These are phyloP conservation scores for Debaryomyces sp. DNA, from an alignment of 1,139 yeast species.

Conservation along the genomic window DNA sequence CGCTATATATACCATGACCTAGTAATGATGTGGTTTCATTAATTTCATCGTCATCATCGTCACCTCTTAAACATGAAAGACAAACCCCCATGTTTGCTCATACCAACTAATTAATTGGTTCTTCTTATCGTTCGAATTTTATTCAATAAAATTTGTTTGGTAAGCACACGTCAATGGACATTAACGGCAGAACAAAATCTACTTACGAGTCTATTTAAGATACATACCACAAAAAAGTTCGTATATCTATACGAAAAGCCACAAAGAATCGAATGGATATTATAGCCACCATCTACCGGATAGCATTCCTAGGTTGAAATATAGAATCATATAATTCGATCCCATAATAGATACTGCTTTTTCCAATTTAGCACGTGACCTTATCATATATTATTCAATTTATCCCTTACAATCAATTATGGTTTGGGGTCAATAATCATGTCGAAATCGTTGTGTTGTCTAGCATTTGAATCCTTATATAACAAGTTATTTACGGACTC, in stretches of 20 bases:
- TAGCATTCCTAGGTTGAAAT: too few relatives aligned
- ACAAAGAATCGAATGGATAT: too few relatives aligned
- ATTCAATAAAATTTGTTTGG: neutral
- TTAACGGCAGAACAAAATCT: neutral
- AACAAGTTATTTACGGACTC: conserved; percentile 21
- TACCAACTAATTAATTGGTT: neutral
- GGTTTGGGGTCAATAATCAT: conserved; percentile 11
- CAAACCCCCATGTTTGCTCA: conserved; percentile 45
- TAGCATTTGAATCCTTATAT: conserved; percentile 41
- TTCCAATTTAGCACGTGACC: neutral
- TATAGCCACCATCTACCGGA: too few relatives aligned
- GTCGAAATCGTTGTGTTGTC: conserved; percentile 41
- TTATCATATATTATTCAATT: neutral
- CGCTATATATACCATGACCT: conserved; percentile 30
- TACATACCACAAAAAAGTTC: neutral
- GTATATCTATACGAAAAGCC: too few relatives aligned
- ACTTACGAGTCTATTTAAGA: neutral
- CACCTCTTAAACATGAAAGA: conserved; percentile 47
- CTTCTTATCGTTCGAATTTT: conserved; percentile 3
- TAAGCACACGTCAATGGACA: neutral
- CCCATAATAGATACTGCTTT: too few relatives aligned
- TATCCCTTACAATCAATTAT: neutral
- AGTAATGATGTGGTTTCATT: conserved; percentile 44
- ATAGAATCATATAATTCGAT: too few relatives aligned
- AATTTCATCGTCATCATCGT: conserved; percentile 33